These are phyloP conservation scores for Pseudogymnoascus sp. DNA, from an alignment of 2,329 filamentous ascomycete genomes.

Conservation along the genomic window DNA sequence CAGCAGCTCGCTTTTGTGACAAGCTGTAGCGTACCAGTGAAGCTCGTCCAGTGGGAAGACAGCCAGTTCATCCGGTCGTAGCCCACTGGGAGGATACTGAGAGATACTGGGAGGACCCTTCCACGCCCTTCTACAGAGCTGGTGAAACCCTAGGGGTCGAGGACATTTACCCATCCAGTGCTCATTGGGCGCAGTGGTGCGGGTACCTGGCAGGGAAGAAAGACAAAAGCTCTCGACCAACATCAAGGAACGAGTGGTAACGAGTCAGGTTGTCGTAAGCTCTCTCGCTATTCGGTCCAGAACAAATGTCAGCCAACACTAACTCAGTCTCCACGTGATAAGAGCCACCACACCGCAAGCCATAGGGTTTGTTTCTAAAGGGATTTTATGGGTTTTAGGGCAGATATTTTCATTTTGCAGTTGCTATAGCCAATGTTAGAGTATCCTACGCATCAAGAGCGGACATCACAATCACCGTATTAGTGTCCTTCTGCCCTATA, in stretches of 20 bases:
- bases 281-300: not conserved
- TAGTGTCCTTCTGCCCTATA: not conserved
- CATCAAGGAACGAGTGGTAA: not conserved
- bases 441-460: not conserved
- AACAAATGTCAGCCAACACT: not conserved
- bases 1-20: not conserved
- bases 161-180: not conserved
- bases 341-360: not conserved
- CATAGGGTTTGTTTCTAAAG: not conserved
- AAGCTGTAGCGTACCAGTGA: not conserved
- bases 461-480: not conserved
- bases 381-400: not conserved
- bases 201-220: slow-evolving; percentile 7
- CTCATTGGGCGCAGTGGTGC: slow-evolving; percentile 2
- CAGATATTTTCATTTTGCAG: not conserved
- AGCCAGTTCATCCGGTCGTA: not conserved
- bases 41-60: not conserved
- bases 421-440: not conserved
- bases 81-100: not conserved
- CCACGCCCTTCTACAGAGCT: not conserved
- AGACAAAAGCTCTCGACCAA: not conserved
- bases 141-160: slow-evolving; percentile 4
- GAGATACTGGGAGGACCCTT: not conserved
- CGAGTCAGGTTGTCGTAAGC: not conserved
- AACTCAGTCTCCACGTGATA: not conserved